Conservation (phyloP, 2,329 filamentous ascomycete genomes). For the Sporothrix humicola region DNA sequence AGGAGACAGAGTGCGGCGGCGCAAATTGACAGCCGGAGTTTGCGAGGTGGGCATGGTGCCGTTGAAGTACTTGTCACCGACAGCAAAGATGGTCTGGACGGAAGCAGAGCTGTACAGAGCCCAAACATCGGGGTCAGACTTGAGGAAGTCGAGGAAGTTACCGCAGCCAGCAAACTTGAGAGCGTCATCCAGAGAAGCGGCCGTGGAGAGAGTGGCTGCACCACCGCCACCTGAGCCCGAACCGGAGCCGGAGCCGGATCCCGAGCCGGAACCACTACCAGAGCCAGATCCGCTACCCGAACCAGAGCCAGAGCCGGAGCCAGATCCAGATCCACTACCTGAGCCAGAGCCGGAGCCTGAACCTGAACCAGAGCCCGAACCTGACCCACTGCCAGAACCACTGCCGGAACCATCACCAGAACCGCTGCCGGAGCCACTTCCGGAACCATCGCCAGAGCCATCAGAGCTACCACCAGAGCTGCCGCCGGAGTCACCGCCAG, state of each 20-base stretch:
- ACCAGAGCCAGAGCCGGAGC: neutral
- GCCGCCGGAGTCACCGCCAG: neutral
- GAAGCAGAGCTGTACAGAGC: constrained; percentile 33
- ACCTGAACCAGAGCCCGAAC: neutral
- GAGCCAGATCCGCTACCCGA: neutral
- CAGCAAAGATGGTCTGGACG: constrained; percentile 34
- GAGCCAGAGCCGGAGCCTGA: neutral
- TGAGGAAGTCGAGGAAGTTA: constrained; percentile 34
- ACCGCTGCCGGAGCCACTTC: neutral
- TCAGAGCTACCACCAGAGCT: neutral
- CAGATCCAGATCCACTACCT: neutral
- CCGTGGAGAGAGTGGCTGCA: constrained; percentile 25
- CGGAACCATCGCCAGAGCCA: neutral
- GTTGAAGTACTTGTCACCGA: constrained; percentile 35
- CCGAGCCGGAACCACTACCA: neutral
- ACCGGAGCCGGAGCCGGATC: neutral
- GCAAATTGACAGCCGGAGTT: constrained; percentile 16
- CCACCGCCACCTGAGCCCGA: constrained; percentile 9
- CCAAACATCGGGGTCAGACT: constrained; percentile 33
- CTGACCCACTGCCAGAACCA: constrained; percentile 13
- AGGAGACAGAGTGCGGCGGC: constrained; percentile 29
- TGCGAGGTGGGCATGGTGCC: constrained; percentile 11
- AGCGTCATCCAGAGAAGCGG: constrained; percentile 33
- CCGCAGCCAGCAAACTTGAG: constrained; percentile 34
- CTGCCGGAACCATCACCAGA: neutral